Base-by-base conservation (phyloP, 441 rosid genomes). In the Jatropha multifida region DNA sequence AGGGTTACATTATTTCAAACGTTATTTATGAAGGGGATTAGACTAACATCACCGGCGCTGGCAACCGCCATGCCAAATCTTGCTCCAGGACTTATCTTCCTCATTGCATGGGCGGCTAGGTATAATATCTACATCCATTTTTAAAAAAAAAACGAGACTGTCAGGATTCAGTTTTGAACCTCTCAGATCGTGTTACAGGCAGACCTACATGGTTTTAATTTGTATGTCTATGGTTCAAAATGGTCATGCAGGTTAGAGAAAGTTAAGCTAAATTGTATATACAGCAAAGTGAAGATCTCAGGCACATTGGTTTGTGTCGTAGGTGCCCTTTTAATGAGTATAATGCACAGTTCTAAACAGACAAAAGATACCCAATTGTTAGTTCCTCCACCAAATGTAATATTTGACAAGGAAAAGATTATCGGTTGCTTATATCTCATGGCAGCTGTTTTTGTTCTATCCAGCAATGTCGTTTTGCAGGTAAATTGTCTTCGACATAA, bases 41-140 rank as follows among this genome's bases (percentile, higher is more conserved):
- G 89, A 74, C 79, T 89, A 63, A 93, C 94, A 12, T 91, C 98
- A 66, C 94, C 97, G 55, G 91, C 96, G 59, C 72, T 90, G 81
- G 98, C 97, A 68, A 95, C 97, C 52, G 94, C 99, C 44, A 95
- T 95, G 99, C 99, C 94, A 8, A 95, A 95, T 81, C 92, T 93
- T 27, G 90, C 94, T 82, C 97, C 97, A 0, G 96, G 90, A 61
- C 87, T 95, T 18, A 89, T 90, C 74, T 95, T 95, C 77, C 69
- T 86, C 52, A 93, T 95, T 51, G 94, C 98, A n/a, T 93, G 98
- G 93, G 68, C 77, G 58, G 79, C 81, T 41, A 80, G 92, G 97
- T 90, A 80, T 7, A 27, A 20, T 17, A 37, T 6, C 2, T 42
- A 4, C 7, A 62, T 73, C 4, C 6, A 32, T 32, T 32, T 32